Evolutionary conservation across 2,329 filamentous ascomycete genomes (phyloP).

Genomic region (Teratosphaeria epicoccoides): DNA sequence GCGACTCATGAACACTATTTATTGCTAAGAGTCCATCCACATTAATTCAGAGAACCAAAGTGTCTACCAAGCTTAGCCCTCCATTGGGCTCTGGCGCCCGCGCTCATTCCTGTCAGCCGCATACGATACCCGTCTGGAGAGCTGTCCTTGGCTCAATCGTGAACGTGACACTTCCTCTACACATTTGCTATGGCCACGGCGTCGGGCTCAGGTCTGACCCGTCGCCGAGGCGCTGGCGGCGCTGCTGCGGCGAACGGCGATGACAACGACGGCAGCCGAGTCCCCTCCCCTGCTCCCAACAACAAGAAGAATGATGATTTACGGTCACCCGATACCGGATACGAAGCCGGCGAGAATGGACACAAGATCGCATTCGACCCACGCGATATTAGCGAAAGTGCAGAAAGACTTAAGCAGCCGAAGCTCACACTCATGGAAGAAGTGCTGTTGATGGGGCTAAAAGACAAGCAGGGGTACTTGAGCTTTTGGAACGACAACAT

Average conservation of each 20-base stretch:
- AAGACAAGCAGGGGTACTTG: conserved; percentile 98
- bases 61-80: neutral
- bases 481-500: conserved; percentile 99
- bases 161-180: neutral
- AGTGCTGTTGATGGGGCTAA: conserved; percentile 84
- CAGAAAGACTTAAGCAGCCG: conserved; percentile 91
- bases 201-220: conserved; percentile 64
- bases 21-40: neutral
- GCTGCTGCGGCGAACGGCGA: conserved; percentile 43
- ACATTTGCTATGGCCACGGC: conserved; percentile 46
- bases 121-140: neutral
- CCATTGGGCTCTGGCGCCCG: neutral
- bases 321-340: conserved; percentile 62
- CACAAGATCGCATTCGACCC: conserved; percentile 99
- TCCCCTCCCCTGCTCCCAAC: conserved; percentile 53
- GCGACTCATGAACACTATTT: neutral
- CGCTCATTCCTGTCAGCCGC: neutral
- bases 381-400: conserved; percentile 91
- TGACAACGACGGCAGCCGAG: conserved; percentile 53
- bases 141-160: no score
- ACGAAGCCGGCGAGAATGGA: conserved; percentile 81
- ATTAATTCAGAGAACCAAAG: neutral
- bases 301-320: conserved; percentile 45
- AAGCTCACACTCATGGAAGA: conserved; percentile 99
- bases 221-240: conserved; percentile 56